Percentiles rank a stretch among this genome's conserved stretches.
Conservation (phyloP, 1,284 basidiomycete genomes). For the Moesziomyces sp. region DNA sequence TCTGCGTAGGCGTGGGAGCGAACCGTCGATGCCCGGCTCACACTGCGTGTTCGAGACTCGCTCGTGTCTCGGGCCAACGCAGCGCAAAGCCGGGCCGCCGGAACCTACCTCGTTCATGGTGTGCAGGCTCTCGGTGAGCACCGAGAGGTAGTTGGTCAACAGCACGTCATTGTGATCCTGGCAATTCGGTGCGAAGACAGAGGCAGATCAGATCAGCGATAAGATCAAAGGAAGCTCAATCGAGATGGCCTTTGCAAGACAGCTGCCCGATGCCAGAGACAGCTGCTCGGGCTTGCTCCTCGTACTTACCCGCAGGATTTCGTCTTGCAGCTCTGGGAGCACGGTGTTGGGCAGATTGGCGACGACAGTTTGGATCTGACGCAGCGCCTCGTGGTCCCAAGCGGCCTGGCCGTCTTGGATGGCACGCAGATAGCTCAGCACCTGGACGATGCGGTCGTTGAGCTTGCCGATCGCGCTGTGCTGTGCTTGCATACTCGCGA, state of each 20-base stretch:
- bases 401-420: slow-evolving; percentile 36
- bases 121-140: slow-evolving; percentile 86
- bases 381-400: slow-evolving; percentile 76
- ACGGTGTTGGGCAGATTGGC: slow-evolving; percentile 72
- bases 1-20: too few species aligned
- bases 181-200: background rate
- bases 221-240: too few species aligned
- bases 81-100: too few species aligned
- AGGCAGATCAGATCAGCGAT: slow-evolving; percentile 7
- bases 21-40: background rate
- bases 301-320: slow-evolving; percentile 43
- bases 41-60: slow-evolving; percentile 2
- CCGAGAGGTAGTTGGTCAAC: slow-evolving; percentile 86
- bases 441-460: slow-evolving; percentile 83
- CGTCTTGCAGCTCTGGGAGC: slow-evolving; percentile 49
- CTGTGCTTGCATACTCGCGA: slow-evolving; percentile 88
- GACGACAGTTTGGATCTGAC: slow-evolving; percentile 84
- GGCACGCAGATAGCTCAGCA: slow-evolving; percentile 76
- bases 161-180: slow-evolving; percentile 97
- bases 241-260: background rate
- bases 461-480: slow-evolving; percentile 95
- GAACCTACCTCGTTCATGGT: slow-evolving; percentile 84
- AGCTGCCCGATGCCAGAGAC: background rate
- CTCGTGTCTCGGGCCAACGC: background rate
- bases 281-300: background rate